These are phyloP conservation scores for Lophiostoma macrostomum DNA, from an alignment of 495 filamentous ascomycete species.

Conservation along the genomic window DNA sequence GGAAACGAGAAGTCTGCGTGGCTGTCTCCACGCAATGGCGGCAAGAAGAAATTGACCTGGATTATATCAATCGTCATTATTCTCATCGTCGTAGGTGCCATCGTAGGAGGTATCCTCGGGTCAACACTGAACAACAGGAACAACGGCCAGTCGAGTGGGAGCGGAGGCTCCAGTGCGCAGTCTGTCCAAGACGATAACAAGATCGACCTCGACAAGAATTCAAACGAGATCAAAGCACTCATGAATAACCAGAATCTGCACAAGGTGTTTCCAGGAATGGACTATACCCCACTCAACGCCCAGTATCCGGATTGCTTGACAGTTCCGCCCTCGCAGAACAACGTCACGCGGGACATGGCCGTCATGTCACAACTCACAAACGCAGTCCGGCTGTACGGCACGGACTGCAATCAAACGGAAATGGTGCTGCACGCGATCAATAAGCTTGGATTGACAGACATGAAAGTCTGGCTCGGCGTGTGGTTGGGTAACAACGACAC, in stretches of 20 bases:
- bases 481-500: slow-evolving; percentile 86
- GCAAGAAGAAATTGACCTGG: slow-evolving; percentile 67
- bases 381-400: slow-evolving; percentile 86
- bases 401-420: slow-evolving; percentile 96
- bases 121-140: slow-evolving; percentile 50
- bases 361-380: slow-evolving; percentile 90
- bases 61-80: slow-evolving; percentile 61
- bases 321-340: slow-evolving; percentile 83
- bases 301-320: slow-evolving; percentile 84
- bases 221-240: slow-evolving; percentile 73
- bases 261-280: slow-evolving; percentile 94
- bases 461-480: slow-evolving; percentile 94
- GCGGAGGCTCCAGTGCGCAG: neutral
- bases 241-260: slow-evolving; percentile 78
- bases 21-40: slow-evolving; percentile 55
- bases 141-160: slow-evolving; percentile 18
- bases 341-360: slow-evolving; percentile 87
- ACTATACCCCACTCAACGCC: slow-evolving; percentile 89
- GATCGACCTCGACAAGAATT: slow-evolving; percentile 70
- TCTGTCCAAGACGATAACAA: slow-evolving; percentile 42
- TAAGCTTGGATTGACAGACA: slow-evolving; percentile 65
- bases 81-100: slow-evolving; percentile 57
- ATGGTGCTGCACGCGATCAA: slow-evolving; percentile 86
- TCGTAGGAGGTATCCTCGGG: slow-evolving; percentile 71
- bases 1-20: slow-evolving; percentile 55